Evolutionary conservation across 1,139 yeast genomes (phyloP).

Genomic region (Suhomyces ambrosiae): DNA sequence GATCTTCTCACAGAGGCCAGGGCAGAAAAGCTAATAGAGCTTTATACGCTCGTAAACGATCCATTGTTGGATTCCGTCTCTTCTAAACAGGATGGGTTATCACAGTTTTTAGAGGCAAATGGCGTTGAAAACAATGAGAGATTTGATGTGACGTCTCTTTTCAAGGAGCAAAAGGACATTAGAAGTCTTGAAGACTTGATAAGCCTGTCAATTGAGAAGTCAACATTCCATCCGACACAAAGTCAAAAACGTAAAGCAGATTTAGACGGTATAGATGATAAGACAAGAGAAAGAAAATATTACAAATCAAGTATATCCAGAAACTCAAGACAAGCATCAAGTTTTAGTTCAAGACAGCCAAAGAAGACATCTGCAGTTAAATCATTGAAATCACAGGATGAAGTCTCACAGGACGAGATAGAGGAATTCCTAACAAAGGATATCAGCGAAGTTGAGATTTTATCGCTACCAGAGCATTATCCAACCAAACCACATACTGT

Average conservation of each 20-base stretch:
- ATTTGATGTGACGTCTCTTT: conserved; percentile 2
- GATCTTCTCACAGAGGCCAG: conserved; percentile 7
- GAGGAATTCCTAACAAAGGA: conserved; percentile 28
- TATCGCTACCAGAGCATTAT: conserved; percentile 47
- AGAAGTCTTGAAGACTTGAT: conserved; percentile 3
- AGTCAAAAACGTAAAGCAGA: conserved; percentile 8
- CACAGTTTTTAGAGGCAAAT: conserved; percentile 6
- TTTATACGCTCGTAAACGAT: conserved; percentile 10
- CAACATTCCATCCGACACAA: conserved; percentile 6
- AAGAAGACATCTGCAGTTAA: conserved; percentile 16
- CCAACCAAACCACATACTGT: conserved; percentile 46
- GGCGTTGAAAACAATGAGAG: conserved; percentile 1
- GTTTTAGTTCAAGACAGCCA: conserved; percentile 7
- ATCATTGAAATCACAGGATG: conserved; percentile 25
- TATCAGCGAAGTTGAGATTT: conserved; percentile 37
- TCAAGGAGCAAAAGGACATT: background rate
- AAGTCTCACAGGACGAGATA: conserved; percentile 26
- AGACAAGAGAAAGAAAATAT: conserved; percentile 5
- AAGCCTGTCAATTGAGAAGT: conserved; percentile 4
- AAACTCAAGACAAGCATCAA: conserved; percentile 8
- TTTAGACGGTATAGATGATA: conserved; percentile 6
- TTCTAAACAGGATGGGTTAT: background rate
- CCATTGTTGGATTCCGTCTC: conserved; percentile 9
- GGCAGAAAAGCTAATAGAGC: conserved; percentile 12
- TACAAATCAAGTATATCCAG: conserved; percentile 5